phyloP scores from a whole-genome alignment of 495 filamentous ascomycete genomes.

The Tuber borchii region DNA sequence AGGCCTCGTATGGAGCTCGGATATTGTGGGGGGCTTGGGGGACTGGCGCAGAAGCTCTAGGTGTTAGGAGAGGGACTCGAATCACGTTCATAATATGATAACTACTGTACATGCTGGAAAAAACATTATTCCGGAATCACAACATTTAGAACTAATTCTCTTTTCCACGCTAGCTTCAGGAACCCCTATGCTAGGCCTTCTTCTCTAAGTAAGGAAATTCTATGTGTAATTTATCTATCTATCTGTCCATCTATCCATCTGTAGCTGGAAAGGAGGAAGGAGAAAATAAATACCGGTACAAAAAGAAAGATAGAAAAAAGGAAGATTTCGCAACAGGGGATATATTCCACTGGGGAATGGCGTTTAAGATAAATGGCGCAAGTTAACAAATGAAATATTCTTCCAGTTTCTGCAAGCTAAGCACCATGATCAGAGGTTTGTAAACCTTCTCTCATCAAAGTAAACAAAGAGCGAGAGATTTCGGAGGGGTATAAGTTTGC shows the following conservation, averaged over 20 bases:
- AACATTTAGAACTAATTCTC: not conserved
- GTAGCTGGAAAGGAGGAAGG: too few relatives aligned
- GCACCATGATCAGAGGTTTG: not conserved
- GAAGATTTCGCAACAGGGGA: too few relatives aligned
- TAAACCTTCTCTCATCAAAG: not conserved
- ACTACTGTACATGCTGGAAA: too few relatives aligned
- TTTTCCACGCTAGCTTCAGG: not conserved
- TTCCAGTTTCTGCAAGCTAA: not conserved
- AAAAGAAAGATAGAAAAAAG: not conserved
- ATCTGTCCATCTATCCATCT: not conserved
- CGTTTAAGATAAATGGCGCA: not conserved
- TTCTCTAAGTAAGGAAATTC: fast-evolving
- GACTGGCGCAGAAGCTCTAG: too few relatives aligned
- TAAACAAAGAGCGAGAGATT: not conserved
- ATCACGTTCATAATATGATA: too few relatives aligned
- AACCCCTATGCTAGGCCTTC: too few relatives aligned
- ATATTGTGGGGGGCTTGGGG: too few relatives aligned
- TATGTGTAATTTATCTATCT: not conserved
- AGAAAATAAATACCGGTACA: not conserved
- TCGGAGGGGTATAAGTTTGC: not conserved
- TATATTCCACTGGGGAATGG: too few relatives aligned
- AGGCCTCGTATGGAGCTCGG: too few relatives aligned
- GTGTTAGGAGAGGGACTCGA: too few relatives aligned
- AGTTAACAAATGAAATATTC: not conserved
- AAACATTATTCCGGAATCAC: not conserved